phyloP scores from a whole-genome alignment of 1,139 yeast genomes.

The Maudiozyma humilis region DNA sequence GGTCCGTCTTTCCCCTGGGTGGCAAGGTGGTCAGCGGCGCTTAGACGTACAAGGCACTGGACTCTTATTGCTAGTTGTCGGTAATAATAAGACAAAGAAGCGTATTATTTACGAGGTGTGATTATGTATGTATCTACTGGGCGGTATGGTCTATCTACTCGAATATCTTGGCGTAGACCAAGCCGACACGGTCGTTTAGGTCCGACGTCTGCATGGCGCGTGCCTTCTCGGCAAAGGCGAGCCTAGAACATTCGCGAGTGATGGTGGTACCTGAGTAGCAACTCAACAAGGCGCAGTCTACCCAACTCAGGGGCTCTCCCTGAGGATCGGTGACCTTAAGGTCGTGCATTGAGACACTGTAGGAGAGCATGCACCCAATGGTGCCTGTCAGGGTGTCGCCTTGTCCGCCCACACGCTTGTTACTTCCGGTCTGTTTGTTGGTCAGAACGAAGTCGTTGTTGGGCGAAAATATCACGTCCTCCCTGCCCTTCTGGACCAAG shows the following conservation, averaged over 20 bases:
- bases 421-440: conserved; percentile 49
- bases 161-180: conserved; percentile 50
- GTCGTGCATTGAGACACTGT: conserved; percentile 25
- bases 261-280: conserved; percentile 66
- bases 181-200: conserved; percentile 59
- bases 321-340: conserved; percentile 34
- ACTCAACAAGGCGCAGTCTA: conserved; percentile 46
- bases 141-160: conserved; percentile 17
- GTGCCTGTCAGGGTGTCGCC: conserved; percentile 76
- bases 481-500: conserved; percentile 62
- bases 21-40: too few relatives aligned
- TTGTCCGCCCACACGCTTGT: conserved; percentile 77
- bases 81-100: background rate
- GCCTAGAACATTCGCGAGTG: conserved; percentile 56
- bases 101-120: background rate
- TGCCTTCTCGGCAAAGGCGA: conserved; percentile 59
- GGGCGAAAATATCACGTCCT: conserved; percentile 50
- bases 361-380: conserved; percentile 55
- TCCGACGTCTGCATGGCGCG: conserved; percentile 84
- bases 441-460: conserved; percentile 36
- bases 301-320: conserved; percentile 23
- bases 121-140: background rate
- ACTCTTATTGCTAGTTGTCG: too few relatives aligned
- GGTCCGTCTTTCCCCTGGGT: too few relatives aligned
- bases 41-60: too few relatives aligned